Evolutionary conservation across 2,329 filamentous ascomycete genomes (phyloP).

Genomic region (Pseudogymnoascus sp.): DNA sequence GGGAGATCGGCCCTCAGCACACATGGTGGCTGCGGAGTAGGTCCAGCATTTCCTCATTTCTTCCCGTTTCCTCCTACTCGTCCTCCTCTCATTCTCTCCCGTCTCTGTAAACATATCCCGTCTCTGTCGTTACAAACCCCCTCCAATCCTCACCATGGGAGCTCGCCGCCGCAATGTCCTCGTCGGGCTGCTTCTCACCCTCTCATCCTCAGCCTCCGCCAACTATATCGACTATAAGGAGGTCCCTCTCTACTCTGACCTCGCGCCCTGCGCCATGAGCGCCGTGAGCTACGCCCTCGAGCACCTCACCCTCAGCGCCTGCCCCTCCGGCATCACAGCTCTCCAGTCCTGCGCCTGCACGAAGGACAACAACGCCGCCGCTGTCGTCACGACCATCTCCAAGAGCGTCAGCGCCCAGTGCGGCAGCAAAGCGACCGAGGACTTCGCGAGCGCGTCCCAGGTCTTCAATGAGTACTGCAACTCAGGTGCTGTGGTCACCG

Average conservation of each 20-base stretch:
- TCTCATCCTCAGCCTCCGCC: background rate
- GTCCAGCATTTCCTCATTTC: background rate
- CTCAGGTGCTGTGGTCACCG: constrained; percentile 26
- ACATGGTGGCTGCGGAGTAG: background rate
- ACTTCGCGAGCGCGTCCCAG: constrained; percentile 38
- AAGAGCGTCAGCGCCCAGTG: constrained; percentile 35
- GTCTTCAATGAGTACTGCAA: constrained; percentile 42
- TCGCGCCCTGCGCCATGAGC: constrained; percentile 43
- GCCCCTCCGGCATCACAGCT: constrained; percentile 35
- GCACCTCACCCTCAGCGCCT: constrained; percentile 34
- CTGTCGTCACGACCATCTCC: constrained; percentile 26
- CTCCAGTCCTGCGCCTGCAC: constrained; percentile 46
- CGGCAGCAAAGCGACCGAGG: constrained; percentile 38
- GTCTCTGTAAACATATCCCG: background rate
- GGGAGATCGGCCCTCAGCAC: background rate
- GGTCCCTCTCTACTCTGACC: constrained; percentile 12
- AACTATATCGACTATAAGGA: constrained; percentile 9
- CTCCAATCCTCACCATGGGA: background rate
- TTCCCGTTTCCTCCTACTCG: background rate
- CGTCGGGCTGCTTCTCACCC: background rate
- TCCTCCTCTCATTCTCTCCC: background rate
- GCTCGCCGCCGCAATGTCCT: background rate
- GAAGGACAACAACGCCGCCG: constrained; percentile 15
- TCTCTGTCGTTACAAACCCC: background rate
- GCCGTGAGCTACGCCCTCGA: constrained; percentile 39